Percentiles rank a stretch among this genome's conserved stretches.
These are phyloP conservation scores for Pythium dissimile DNA, from an alignment of 352 stramenopile genomes.

Conservation along the genomic window DNA sequence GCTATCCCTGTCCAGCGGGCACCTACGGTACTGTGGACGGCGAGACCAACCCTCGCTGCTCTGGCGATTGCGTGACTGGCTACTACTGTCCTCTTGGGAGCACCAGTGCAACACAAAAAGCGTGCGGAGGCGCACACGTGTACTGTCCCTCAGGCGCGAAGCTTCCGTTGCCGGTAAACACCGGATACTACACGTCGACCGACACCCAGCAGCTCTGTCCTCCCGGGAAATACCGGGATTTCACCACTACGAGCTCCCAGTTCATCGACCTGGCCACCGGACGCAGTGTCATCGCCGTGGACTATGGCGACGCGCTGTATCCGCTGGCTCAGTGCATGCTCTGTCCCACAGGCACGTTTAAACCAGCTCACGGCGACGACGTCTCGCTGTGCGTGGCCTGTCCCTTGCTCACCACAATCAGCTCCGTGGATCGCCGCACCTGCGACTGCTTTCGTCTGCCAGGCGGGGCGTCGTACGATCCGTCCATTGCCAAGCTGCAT, in stretches of 20 bases:
- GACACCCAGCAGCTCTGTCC: constrained; percentile 33
- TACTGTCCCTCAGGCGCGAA: constrained; percentile 44
- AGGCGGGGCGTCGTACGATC: constrained; percentile 37
- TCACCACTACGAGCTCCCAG: constrained; percentile 14
- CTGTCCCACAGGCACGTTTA: constrained; percentile 76
- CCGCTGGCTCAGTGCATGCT: constrained; percentile 50
- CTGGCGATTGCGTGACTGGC: constrained; percentile 50
- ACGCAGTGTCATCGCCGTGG: constrained; percentile 43
- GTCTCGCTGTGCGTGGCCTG: constrained; percentile 44
- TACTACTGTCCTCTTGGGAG: constrained; percentile 69
- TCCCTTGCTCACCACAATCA: constrained; percentile 39
- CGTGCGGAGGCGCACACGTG: constrained; percentile 43
- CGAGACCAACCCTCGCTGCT: constrained; percentile 45
- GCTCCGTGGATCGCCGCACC: constrained; percentile 41
- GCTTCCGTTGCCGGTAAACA: constrained; percentile 15
- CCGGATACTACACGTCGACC: constrained; percentile 48
- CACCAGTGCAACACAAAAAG: constrained; percentile 32
- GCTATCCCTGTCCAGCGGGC: constrained; percentile 61
- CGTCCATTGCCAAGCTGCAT: constrained; percentile 23
- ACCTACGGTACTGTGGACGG: constrained; percentile 42
- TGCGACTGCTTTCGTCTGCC: constrained; percentile 63
- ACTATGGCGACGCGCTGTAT: constrained; percentile 54
- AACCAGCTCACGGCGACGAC: constrained; percentile 43
- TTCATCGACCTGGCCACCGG: constrained; percentile 46
- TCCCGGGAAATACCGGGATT: constrained; percentile 33